These are phyloP conservation scores for Melanomma pulvis-pyrius DNA, from an alignment of 495 filamentous ascomycete species.

Conservation along the genomic window DNA sequence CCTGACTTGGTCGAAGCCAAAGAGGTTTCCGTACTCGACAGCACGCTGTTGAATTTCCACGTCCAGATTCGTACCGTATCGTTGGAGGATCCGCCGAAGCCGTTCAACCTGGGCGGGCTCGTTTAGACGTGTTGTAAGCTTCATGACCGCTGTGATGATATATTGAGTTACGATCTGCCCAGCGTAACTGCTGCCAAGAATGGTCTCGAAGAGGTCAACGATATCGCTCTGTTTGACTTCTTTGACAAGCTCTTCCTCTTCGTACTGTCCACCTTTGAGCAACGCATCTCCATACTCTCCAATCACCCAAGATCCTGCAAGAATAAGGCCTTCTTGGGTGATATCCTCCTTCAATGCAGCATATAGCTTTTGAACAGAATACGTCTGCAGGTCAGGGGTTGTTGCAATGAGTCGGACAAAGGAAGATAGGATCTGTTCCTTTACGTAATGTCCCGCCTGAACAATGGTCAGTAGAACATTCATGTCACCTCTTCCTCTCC, in stretches of 20 bases:
- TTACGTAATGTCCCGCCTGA: constrained; percentile 87
- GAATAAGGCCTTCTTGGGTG: constrained; percentile 90
- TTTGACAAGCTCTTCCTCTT: constrained; percentile 90
- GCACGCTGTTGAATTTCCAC: constrained; percentile 95
- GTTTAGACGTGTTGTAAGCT: constrained; percentile 85
- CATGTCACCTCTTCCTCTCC: background rate
- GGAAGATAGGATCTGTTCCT: constrained; percentile 95
- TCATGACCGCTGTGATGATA: constrained; percentile 92
- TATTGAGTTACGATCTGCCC: constrained; percentile 90
- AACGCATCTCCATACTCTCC: constrained; percentile 94
- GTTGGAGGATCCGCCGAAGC: constrained; percentile 73
- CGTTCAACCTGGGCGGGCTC: constrained; percentile 83
- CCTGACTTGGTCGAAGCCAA: constrained; percentile 83
- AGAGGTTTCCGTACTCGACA: constrained; percentile 93
- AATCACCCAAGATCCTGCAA: constrained; percentile 97
- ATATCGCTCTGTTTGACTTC: constrained; percentile 89
- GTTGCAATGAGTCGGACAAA: constrained; percentile 96
- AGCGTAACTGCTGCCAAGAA: constrained; percentile 90
- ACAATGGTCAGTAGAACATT: background rate
- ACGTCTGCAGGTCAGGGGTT: constrained; percentile 90
- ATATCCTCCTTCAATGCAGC: constrained; percentile 89
- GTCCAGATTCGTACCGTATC: constrained; percentile 79
- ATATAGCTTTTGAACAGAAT: constrained; percentile 94
- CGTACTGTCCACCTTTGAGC: constrained; percentile 84
- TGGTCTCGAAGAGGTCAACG: constrained; percentile 85